Conservation (phyloP, 805 yeast genomes). For the Diddensiella caesifluorescens region DNA sequence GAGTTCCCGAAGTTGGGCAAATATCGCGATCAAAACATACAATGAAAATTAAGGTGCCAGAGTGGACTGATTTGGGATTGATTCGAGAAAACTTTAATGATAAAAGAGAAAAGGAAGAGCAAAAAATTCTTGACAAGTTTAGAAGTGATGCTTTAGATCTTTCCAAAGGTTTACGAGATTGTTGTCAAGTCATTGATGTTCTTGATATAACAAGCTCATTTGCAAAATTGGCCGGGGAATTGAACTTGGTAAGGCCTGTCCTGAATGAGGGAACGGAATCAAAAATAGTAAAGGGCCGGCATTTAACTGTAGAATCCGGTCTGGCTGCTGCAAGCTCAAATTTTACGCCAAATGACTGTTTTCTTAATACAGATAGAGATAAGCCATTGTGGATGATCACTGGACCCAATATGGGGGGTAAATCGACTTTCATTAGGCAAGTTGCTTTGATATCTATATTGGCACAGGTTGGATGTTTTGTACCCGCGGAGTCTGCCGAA, state of each 20-base stretch:
- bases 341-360: slow-evolving; percentile 47
- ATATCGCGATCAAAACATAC: slow-evolving; percentile 41
- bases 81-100: slow-evolving; percentile 41
- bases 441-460: slow-evolving; percentile 61
- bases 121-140: slow-evolving; percentile 44
- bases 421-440: slow-evolving; percentile 70
- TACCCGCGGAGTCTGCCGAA: slow-evolving; percentile 59
- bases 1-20: slow-evolving; percentile 19
- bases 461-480: slow-evolving; percentile 71
- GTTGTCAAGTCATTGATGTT: slow-evolving; percentile 51
- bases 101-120: slow-evolving; percentile 52
- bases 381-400: slow-evolving; percentile 56
- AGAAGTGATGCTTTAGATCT: slow-evolving; percentile 41
- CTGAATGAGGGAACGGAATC: slow-evolving; percentile 46
- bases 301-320: slow-evolving; percentile 79
- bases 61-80: slow-evolving; percentile 52
- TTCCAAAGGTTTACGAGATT: slow-evolving; percentile 44
- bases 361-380: slow-evolving; percentile 15
- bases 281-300: slow-evolving; percentile 64
- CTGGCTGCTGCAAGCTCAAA: slow-evolving; percentile 43
- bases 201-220: slow-evolving; percentile 73
- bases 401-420: slow-evolving; percentile 91
- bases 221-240: slow-evolving; percentile 65
- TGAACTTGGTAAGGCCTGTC: slow-evolving; percentile 58
- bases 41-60: slow-evolving; percentile 40